These are phyloP conservation scores for Aspergillus nomiae DNA, from an alignment of 2,329 filamentous ascomycete species.

Conservation along the genomic window DNA sequence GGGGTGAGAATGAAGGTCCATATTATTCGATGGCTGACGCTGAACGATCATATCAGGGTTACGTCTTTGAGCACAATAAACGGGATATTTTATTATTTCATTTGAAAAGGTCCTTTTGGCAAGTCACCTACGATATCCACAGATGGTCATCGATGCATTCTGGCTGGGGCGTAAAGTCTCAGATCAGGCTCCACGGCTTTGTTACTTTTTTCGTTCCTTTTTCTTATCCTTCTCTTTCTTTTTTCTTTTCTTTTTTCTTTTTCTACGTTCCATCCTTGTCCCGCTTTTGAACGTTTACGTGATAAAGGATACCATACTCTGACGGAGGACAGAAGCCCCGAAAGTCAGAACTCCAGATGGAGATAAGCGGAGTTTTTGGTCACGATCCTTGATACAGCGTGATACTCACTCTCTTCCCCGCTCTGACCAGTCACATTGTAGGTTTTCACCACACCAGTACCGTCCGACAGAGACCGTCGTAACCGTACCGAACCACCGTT, in stretches of 20 bases:
- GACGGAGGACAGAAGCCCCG: neutral
- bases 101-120: slow-evolving; percentile 17
- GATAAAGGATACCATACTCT: neutral
- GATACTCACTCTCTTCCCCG: neutral
- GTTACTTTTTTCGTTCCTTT: slow-evolving; percentile 9
- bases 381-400: neutral
- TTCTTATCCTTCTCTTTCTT: neutral
- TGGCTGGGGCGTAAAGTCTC: neutral
- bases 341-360: neutral
- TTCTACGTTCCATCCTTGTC: slow-evolving; percentile 1
- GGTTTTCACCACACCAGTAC: neutral
- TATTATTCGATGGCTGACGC: neutral
- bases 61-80: slow-evolving; percentile 1
- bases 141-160: neutral
- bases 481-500: no score
- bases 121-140: slow-evolving; percentile 2
- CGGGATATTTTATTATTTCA: slow-evolving; percentile 11
- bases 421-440: neutral
- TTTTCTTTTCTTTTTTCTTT: slow-evolving; percentile 4
- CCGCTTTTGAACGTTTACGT: neutral
- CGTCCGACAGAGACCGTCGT: no score
- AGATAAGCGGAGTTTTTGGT: neutral
- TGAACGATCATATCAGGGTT: slow-evolving; percentile 1
- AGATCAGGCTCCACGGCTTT: neutral
- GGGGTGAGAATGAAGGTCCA: neutral